These are phyloP conservation scores for Mortierella alpina DNA, from an alignment of 192 early-diverging fungal species.

Conservation along the genomic window DNA sequence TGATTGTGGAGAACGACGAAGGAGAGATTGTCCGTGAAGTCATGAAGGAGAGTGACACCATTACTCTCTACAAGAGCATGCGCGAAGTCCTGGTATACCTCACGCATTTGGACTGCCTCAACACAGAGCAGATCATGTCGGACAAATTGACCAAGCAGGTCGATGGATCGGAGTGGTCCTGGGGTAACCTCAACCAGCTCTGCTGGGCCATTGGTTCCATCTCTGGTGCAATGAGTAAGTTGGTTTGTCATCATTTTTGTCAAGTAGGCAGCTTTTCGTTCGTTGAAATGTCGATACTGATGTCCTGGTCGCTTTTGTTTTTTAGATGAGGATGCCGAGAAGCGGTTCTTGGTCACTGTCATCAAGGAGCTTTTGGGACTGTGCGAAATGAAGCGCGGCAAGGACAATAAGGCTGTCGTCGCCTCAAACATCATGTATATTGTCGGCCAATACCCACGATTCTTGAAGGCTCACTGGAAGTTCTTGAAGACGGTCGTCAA, in stretches of 20 bases:
- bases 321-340: conserved; percentile 91
- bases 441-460: conserved; percentile 99
- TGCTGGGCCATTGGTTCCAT: conserved; percentile 99
- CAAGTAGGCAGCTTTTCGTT: background rate
- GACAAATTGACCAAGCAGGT: conserved; percentile 94
- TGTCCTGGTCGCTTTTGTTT: background rate
- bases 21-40: conserved; percentile 99
- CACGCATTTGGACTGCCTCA: conserved; percentile 93
- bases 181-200: conserved; percentile 97
- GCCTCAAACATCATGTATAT: conserved; percentile 99
- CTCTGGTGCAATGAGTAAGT: conserved; percentile 88
- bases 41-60: conserved; percentile 97
- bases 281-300: background rate
- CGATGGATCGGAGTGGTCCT: conserved; percentile 97
- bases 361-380: conserved; percentile 98
- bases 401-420: conserved; percentile 99
- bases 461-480: conserved; percentile 99
- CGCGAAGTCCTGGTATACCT: conserved; percentile 96
- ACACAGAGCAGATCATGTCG: conserved; percentile 97
- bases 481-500: conserved; percentile 99
- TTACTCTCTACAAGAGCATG: conserved; percentile 98
- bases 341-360: conserved; percentile 96
- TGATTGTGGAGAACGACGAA: conserved; percentile 99
- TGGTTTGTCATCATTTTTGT: background rate
- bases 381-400: conserved; percentile 97